Percentiles rank a stretch among this genome's conserved stretches.
phyloP scores from a whole-genome alignment of 768 basidiomycete species.

The Thelephora aurantiotincta region DNA sequence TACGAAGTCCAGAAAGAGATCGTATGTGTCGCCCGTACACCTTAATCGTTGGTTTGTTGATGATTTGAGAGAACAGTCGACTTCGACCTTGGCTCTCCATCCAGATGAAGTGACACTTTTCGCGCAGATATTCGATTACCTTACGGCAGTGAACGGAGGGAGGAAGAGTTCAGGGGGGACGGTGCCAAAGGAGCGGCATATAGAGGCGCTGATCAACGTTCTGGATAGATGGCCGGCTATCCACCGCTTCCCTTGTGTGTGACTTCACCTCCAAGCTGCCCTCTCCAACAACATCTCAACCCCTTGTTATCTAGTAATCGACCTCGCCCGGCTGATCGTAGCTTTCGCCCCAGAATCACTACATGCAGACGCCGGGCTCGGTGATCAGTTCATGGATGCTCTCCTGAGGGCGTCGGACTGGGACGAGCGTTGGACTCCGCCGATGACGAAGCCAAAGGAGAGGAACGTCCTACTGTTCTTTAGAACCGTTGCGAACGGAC shows the following conservation, averaged over 20 bases:
- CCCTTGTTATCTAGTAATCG: conserved; percentile 45
- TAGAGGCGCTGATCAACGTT: conserved; percentile 48
- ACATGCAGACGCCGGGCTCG: conserved; percentile 28
- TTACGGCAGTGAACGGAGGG: conserved; percentile 28
- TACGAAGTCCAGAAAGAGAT: conserved; percentile 52
- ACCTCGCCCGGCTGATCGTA: conserved; percentile 65
- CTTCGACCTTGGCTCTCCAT: conserved; percentile 54
- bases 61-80: conserved; percentile 32
- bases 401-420: conserved; percentile 62
- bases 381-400: conserved; percentile 39
- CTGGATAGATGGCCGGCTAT: conserved; percentile 63
- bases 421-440: conserved; percentile 35
- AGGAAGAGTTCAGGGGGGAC: neutral
- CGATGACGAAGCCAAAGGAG: conserved; percentile 58
- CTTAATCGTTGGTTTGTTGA: neutral
- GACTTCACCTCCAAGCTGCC: neutral
- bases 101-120: conserved; percentile 43
- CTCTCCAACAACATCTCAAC: neutral
- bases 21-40: conserved; percentile 26
- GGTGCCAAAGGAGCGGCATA: conserved; percentile 25
- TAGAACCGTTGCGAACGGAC: conserved; percentile 67
- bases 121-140: conserved; percentile 49
- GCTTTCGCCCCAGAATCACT: conserved; percentile 41
- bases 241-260: conserved; percentile 57
- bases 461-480: conserved; percentile 75